These are phyloP conservation scores for Podaxis mareebaensis DNA, from an alignment of 768 basidiomycete species.

Conservation along the genomic window DNA sequence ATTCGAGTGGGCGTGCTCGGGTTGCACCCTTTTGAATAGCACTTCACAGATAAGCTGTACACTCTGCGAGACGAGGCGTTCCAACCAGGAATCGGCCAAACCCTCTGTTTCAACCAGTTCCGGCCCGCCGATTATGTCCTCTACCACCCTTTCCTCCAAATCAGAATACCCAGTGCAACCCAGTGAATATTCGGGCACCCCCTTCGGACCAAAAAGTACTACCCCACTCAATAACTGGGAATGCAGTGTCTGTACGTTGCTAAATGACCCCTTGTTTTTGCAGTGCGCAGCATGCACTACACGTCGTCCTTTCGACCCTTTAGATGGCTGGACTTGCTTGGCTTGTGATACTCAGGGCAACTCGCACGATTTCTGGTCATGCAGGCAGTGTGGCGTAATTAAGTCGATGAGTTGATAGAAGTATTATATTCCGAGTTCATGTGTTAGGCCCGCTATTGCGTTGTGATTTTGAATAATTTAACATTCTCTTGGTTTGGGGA, in stretches of 20 bases:
- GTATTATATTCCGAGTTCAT: not conserved
- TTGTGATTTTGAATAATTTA: slow-evolving; percentile 45
- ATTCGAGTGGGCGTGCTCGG: not conserved
- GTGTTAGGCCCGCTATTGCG: not conserved
- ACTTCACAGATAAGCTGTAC: not conserved
- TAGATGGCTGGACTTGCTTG: slow-evolving; percentile 12
- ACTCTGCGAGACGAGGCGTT: not conserved
- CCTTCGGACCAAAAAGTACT: not conserved
- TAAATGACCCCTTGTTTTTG: slow-evolving; percentile 49
- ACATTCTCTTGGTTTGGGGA: slow-evolving; percentile 29
- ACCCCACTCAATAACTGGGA: not conserved
- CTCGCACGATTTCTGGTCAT: slow-evolving; percentile 72
- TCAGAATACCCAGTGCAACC: not conserved
- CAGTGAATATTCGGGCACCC: not conserved
- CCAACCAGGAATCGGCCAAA: not conserved
- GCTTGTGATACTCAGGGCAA: slow-evolving; percentile 37
- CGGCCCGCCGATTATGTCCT: not conserved
- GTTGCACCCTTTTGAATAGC: not conserved
- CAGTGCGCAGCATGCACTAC: slow-evolving; percentile 65
- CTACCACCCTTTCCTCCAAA: not conserved
- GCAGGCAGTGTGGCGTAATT: slow-evolving; percentile 68
- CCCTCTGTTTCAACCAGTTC: not conserved
- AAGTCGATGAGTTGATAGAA: slow-evolving; percentile 43
- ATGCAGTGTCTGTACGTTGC: slow-evolving; percentile 61
- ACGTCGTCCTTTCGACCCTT: slow-evolving; percentile 27